Base-by-base conservation (phyloP, 2,329 filamentous ascomycete genomes). In the Exutisphaerella laricina region DNA sequence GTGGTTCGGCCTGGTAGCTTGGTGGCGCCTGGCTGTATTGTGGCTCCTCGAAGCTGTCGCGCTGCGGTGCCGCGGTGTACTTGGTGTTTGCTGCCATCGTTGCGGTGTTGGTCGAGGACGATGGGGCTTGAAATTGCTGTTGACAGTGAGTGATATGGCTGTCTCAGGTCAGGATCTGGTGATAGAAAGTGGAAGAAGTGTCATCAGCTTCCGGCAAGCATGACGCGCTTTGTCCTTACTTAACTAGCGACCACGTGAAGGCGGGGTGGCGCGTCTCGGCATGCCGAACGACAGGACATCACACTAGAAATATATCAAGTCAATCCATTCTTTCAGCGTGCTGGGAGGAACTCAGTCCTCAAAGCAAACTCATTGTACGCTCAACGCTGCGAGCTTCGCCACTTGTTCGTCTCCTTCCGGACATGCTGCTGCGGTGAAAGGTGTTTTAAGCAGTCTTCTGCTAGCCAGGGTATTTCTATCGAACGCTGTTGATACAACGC, bases 1-100 rank as follows among this genome's bases (percentile, higher is more conserved):
- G 77, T 29, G 79, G 75, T 48, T 73, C 66, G 49, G 75, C 73
- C 63, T 78, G 75, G 71, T 96, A 96, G 48, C 85, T 85, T 14
- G 90, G 90, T 54, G 90, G 89, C 61, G 88, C 77, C 60, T 87
- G 82, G 44, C 81, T 75, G 70, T 84, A 90, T 55, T 64, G 64
- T 52, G 72, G 68, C 57, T 85, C 82, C 54, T 86, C 84, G 57
- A 94, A 78, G 33, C 88, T 90, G 70, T 96, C 90, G 64, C 86
- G 84, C 71, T 88, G 84, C 16, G 88, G 81, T 58, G 88, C 88
- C 39, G 81, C 77, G 54, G 84, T 77, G 66, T 96, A 97, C 69
- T 90, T 92, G 39, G 87, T 74, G 56, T 79, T 87, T 48, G 80
- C 74, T 36, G 83, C 77, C 85, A 90, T 90, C n/a, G 33, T 50